Evolutionary conservation across 805 yeast genomes (phyloP).

Genomic region (Zygosaccharomyces rouxii): DNA sequence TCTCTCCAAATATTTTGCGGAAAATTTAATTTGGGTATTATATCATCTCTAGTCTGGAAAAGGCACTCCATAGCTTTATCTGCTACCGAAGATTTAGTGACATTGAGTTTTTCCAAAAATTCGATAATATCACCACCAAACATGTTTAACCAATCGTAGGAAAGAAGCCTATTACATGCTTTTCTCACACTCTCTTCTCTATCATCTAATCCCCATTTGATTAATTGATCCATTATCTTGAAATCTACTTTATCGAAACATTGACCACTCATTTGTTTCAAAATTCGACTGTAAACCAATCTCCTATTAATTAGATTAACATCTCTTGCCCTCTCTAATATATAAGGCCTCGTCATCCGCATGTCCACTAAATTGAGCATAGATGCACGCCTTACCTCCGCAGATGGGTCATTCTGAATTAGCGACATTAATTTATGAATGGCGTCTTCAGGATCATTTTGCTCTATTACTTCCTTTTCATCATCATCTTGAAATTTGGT

Average conservation of each 20-base stretch:
- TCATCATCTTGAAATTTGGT: slow-evolving; percentile 69
- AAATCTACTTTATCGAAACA: slow-evolving; percentile 35
- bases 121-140: slow-evolving; percentile 67
- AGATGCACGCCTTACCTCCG: slow-evolving; percentile 88
- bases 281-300: slow-evolving; percentile 60
- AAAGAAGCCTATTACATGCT: slow-evolving; percentile 69
- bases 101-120: slow-evolving; percentile 66
- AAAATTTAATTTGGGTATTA: slow-evolving; percentile 54
- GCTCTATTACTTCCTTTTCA: slow-evolving; percentile 30
- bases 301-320: slow-evolving; percentile 66
- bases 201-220: slow-evolving; percentile 84
- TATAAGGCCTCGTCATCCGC: slow-evolving; percentile 46
- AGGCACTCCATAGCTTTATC: slow-evolving; percentile 61
- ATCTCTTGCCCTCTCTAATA: slow-evolving; percentile 83
- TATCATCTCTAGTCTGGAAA: slow-evolving; percentile 58
- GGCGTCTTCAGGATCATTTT: slow-evolving; percentile 42
- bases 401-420: slow-evolving; percentile 71
- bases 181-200: slow-evolving; percentile 68
- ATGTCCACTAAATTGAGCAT: slow-evolving; percentile 63
- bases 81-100: slow-evolving; percentile 63
- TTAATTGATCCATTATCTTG: slow-evolving; percentile 56
- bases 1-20: slow-evolving; percentile 64
- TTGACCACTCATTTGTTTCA: slow-evolving; percentile 65
- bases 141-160: slow-evolving; percentile 65
- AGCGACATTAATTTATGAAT: slow-evolving; percentile 45